Percentiles rank a stretch among this genome's conserved stretches.
Conservation (phyloP, 1,139 yeast genomes). For the Pichia sp. region DNA sequence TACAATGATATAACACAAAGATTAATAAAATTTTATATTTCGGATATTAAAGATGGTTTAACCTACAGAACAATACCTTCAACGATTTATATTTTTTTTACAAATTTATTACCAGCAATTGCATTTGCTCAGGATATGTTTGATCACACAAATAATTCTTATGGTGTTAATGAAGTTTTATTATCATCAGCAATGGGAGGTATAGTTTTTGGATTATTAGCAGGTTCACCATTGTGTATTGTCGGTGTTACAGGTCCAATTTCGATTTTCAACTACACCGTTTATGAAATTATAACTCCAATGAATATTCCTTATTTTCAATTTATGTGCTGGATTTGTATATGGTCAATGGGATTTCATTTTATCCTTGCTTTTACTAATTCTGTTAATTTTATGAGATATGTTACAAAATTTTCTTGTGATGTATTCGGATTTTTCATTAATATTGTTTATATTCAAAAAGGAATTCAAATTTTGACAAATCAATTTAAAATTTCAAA, state of each 20-base stretch:
- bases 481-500: constrained; percentile 52
- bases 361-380: constrained; percentile 65
- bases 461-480: constrained; percentile 76
- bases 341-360: constrained; percentile 89
- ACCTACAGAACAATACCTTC: constrained; percentile 89
- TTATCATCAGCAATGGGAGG: constrained; percentile 86
- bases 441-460: constrained; percentile 82
- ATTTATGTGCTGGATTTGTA: constrained; percentile 92
- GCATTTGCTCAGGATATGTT: constrained; percentile 98
- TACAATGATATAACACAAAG: constrained; percentile 48
- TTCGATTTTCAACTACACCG: constrained; percentile 85
- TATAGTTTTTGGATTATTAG: constrained; percentile 72
- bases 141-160: constrained; percentile 76
- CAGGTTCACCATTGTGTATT: constrained; percentile 89
- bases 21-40: constrained; percentile 53
- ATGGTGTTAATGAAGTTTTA: constrained; percentile 87
- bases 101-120: constrained; percentile 85
- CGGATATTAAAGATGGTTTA: constrained; percentile 80
- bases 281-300: constrained; percentile 63
- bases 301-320: constrained; percentile 71
- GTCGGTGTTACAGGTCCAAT: constrained; percentile 99
- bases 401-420: constrained; percentile 79
- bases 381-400: constrained; percentile 60
- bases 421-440: constrained; percentile 92
- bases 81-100: constrained; percentile 75